Evolutionary conservation across 306 rosid species (phyloP), one percentile per base, ranked within the genome.

Genomic region (Hylodesmum podocarpum): DNA sequence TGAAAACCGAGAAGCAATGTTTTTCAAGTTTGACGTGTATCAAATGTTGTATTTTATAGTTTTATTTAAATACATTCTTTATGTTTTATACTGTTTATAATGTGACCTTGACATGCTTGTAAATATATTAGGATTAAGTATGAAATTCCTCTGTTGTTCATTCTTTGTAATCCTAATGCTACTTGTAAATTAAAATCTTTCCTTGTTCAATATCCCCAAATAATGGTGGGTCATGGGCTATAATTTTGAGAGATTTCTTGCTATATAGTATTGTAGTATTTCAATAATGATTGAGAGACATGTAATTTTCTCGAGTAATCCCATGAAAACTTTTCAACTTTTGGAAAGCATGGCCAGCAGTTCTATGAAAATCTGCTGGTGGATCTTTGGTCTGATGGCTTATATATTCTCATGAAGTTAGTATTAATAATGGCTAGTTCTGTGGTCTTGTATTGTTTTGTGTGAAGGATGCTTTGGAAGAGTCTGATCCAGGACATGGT

Each of bases 401-500:
- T 47, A 16, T 34, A 47, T 67, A 68, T 53, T 49, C 36, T 41
- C 51, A 41, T 13, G 43, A 46, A 63, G 46, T 51, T 16, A 25
- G 55, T 27, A 51, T 50, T 63, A 57, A 34, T 11, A 18, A 44
- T 77, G 72, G 41, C 66, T 28, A 36, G 72, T 66, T 72, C 14
- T 65, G 33, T 43, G 70, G 21, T 53, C 70, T 64, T 55, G 44
- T 72, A 57, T 78, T 66, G 72, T 46, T 55, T 18, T 59, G 51
- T 50, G 27, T 75, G 44, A 68, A 87, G 88, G 73, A 28, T 80
- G 22, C 24, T 12, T 46, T 54, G 79, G 25, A 29, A 57, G 80
- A 77, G 57, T 29, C 75, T 57, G 57, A 47, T 24, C 40, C 33
- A 33, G 78, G 53, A 25, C 47, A 72, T 73, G 18, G 34, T 47